Percentiles rank a stretch among this genome's conserved stretches.
These are phyloP conservation scores for Beta corolliflora DNA, from an alignment of 179 eudicot species.

Conservation along the genomic window DNA sequence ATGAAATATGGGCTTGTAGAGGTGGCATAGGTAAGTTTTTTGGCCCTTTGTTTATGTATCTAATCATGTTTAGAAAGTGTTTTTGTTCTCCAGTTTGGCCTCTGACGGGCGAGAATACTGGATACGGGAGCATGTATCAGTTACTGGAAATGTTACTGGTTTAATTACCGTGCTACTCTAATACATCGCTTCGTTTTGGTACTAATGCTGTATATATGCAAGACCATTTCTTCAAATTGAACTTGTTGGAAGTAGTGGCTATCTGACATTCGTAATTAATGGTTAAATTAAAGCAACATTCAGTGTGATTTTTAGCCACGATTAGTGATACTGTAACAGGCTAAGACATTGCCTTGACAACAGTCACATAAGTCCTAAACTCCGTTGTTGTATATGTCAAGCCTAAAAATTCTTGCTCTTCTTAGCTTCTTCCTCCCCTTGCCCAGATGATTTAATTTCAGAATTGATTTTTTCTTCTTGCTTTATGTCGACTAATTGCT, in stretches of 20 bases:
- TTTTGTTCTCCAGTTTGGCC: constrained; percentile 13
- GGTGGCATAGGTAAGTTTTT: constrained; percentile 22
- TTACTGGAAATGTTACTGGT: background rate
- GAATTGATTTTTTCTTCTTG: no score
- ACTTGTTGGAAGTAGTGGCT: background rate
- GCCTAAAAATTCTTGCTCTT: no score
- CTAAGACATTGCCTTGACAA: no score
- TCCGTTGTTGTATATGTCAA: no score
- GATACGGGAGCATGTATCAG: constrained; percentile 19
- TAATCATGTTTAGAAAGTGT: constrained; percentile 19
- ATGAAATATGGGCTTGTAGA: constrained; percentile 27
- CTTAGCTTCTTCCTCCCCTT: no score
- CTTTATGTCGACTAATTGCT: no score
- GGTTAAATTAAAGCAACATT: no score
- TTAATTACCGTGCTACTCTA: background rate
- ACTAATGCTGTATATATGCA: background rate
- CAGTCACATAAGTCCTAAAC: no score
- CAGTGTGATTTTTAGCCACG: no score
- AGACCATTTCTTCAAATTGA: background rate
- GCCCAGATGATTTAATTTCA: no score
- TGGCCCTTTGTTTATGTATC: constrained; percentile 23
- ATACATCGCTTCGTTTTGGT: constrained; percentile 8
- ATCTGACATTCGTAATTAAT: background rate
- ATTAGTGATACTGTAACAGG: no score
- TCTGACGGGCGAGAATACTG: background rate